A percentile compares a stretch with the other conserved stretches of the same genome.
These are phyloP conservation scores for Sanghuangporus baumii DNA, from an alignment of 1,284 basidiomycete genomes.

Conservation along the genomic window DNA sequence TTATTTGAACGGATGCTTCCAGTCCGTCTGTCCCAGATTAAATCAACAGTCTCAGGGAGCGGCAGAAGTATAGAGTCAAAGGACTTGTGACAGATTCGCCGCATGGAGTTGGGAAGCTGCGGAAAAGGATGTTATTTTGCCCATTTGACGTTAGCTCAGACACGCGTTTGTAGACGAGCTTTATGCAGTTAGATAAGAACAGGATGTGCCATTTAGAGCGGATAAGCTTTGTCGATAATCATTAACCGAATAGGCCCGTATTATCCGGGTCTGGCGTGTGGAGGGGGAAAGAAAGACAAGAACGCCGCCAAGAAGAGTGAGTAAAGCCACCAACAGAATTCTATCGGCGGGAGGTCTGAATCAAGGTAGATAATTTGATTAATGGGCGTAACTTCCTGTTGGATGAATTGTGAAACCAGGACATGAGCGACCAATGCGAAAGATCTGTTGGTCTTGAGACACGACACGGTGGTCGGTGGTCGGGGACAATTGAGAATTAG, in stretches of 20 bases:
- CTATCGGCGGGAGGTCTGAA: too few relatives aligned
- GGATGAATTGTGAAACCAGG: too few relatives aligned
- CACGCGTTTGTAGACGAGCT: conserved; percentile 11
- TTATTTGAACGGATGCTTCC: background rate
- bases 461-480: too few relatives aligned
- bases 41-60: background rate
- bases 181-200: conserved; percentile 22
- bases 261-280: conserved; percentile 11
- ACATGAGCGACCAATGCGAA: too few relatives aligned
- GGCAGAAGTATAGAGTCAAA: conserved; percentile 16
- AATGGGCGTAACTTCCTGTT: too few relatives aligned
- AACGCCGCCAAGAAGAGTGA: background rate
- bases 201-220: conserved; percentile 21
- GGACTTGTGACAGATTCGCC: conserved; percentile 14
- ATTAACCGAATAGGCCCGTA: conserved; percentile 9
- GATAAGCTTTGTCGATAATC: conserved; percentile 18
- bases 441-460: too few relatives aligned
- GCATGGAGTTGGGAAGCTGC: conserved; percentile 15
- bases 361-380: too few relatives aligned
- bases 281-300: conserved; percentile 15
- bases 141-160: conserved; percentile 10
- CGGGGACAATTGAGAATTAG: background rate
- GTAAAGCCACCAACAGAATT: too few relatives aligned
- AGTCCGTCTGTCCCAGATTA: background rate
- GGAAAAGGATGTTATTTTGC: conserved; percentile 20